Percentiles rank a stretch among this genome's conserved stretches.
Conservation (phyloP, 441 rosid genomes). For the Codiaeum variegatum region DNA sequence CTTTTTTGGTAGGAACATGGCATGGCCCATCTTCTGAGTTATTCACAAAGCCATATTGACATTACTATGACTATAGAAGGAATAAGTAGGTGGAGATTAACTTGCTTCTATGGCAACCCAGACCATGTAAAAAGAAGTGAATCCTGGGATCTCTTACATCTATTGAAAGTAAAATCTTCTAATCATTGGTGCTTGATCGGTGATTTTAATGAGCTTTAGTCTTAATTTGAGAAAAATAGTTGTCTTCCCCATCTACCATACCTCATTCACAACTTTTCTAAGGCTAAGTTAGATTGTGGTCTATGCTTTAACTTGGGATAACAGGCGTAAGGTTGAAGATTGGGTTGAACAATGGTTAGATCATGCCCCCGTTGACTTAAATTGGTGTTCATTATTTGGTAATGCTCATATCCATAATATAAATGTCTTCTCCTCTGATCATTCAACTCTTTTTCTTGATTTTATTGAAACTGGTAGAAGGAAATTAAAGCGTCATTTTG, state of each 20-base stretch:
- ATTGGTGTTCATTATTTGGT: not conserved
- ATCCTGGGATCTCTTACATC: not conserved
- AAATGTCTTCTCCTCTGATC: not conserved
- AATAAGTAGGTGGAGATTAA: not conserved
- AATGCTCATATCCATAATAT: not conserved
- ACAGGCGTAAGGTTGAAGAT: not conserved
- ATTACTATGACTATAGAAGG: too few species aligned
- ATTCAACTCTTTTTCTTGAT: not conserved
- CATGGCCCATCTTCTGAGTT: not conserved
- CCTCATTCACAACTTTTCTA: not conserved
- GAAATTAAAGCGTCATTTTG: fast-evolving
- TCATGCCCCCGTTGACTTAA: not conserved
- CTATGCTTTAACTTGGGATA: too few species aligned
- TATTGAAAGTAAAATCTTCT: not conserved
- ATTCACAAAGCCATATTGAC: not conserved
- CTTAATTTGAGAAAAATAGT: not conserved
- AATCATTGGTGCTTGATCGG: not conserved
- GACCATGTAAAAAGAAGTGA: not conserved
- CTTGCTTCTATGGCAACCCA: not conserved
- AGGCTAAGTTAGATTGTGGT: too few species aligned
- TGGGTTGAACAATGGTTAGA: not conserved
- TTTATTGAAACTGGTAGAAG: not conserved
- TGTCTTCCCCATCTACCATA: not conserved
- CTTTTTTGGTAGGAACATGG: not conserved
- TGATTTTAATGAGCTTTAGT: not conserved